Conservation (phyloP, 345 rosid species). For the Rhodomyrtus tomentosa region DNA sequence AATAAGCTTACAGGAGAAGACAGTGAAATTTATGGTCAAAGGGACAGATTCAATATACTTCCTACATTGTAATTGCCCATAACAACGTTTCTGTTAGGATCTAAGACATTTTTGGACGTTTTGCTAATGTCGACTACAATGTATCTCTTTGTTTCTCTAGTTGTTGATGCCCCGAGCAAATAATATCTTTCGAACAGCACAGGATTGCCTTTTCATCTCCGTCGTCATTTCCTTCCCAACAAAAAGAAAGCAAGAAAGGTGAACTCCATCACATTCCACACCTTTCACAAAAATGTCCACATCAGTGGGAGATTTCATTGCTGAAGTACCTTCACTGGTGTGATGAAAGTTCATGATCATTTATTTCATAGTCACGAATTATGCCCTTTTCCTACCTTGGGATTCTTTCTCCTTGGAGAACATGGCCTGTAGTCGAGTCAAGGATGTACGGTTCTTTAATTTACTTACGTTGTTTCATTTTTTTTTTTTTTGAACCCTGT, state of each 20-base stretch:
- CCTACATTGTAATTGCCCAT: not conserved
- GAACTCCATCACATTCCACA: not conserved
- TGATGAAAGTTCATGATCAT: no score
- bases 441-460: no score
- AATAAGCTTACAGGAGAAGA: not conserved
- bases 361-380: no score
- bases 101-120: not conserved
- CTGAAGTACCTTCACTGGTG: not conserved
- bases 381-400: no score
- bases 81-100: not conserved
- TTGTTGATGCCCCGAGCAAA: not conserved
- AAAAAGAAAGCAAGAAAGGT: no score
- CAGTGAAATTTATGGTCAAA: not conserved
- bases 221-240: not conserved
- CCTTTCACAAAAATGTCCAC: not conserved
- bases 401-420: no score
- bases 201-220: not conserved
- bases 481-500: no score
- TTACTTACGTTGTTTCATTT: no score
- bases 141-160: not conserved
- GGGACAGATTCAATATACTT: not conserved
- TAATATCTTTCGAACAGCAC: not conserved
- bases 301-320: not conserved
- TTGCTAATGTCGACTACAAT: not conserved
- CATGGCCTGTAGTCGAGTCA: no score